Percentiles rank a stretch among this genome's conserved stretches.
Evolutionary conservation across 2,329 filamentous ascomycete species (phyloP).

Genomic region (Epichloe glyceriae): DNA sequence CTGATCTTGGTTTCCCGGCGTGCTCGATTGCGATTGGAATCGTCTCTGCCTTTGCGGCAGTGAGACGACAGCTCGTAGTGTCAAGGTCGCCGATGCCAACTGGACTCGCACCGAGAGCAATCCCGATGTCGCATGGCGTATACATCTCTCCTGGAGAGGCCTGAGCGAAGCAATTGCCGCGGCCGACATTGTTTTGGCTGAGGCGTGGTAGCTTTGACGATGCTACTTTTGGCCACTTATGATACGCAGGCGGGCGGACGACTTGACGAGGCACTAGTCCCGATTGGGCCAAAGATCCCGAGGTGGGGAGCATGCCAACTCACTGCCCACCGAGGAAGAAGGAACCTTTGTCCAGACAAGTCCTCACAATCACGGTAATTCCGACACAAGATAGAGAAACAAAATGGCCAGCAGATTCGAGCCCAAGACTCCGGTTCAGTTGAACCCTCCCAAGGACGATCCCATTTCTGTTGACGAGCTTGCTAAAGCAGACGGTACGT

Average conservation of each 20-base stretch:
- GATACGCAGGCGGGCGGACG: not conserved
- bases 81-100: constrained; percentile 15
- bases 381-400: not conserved
- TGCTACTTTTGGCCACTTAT: not conserved
- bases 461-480: constrained; percentile 71
- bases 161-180: constrained; percentile 21
- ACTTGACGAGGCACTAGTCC: constrained; percentile 4
- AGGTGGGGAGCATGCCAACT: constrained; percentile 4
- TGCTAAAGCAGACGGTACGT: constrained; percentile 67
- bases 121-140: constrained; percentile 16
- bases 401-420: constrained; percentile 56
- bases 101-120: constrained; percentile 21
- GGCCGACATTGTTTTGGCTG: constrained; percentile 17
- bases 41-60: constrained; percentile 16
- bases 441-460: constrained; percentile 79
- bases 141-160: constrained; percentile 18
- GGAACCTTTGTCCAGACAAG: not conserved
- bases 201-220: not conserved
- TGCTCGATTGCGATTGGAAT: constrained; percentile 17
- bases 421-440: constrained; percentile 61
- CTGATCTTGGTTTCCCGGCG: constrained; percentile 6
- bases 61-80: constrained; percentile 18
- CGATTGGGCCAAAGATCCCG: constrained; percentile 6
- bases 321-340: not conserved
- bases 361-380: not conserved